These are phyloP conservation scores for Microthlaspi erraticum DNA, from an alignment of 345 rosid genomes.

Conservation along the genomic window DNA sequence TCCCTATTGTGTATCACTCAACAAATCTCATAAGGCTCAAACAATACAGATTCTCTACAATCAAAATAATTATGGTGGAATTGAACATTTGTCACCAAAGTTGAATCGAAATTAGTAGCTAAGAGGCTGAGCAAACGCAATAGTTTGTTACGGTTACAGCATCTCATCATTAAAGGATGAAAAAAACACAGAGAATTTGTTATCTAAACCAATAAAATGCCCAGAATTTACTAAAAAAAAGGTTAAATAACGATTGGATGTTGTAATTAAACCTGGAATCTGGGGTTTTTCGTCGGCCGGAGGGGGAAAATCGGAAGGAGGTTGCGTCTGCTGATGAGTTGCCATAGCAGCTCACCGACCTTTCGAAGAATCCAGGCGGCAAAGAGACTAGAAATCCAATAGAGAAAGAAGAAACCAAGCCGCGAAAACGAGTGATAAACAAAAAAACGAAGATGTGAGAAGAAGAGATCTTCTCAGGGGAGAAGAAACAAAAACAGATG, in stretches of 20 bases:
- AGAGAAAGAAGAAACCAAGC: neutral
- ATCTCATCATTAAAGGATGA: too few relatives aligned
- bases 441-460: too few relatives aligned
- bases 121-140: neutral
- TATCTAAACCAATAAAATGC: neutral
- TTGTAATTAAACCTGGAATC: constrained; percentile 18
- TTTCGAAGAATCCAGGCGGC: constrained; percentile 23
- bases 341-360: constrained; percentile 46
- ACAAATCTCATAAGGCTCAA: neutral
- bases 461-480: neutral
- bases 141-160: neutral
- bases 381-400: neutral
- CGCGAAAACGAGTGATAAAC: neutral
- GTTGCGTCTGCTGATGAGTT: constrained; percentile 38
- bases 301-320: constrained; percentile 39
- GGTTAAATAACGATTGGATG: neutral
- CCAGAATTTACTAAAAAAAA: neutral
- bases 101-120: constrained; percentile 1
- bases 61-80: neutral
- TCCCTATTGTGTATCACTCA: too few relatives aligned
- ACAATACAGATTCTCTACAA: constrained; percentile 1
- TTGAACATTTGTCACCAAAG: neutral
- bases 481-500: neutral
- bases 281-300: constrained; percentile 29
- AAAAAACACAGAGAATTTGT: neutral